Base-by-base conservation (phyloP, 371 early-diverging fungal species). In the Mucor lusitanicus region DNA sequence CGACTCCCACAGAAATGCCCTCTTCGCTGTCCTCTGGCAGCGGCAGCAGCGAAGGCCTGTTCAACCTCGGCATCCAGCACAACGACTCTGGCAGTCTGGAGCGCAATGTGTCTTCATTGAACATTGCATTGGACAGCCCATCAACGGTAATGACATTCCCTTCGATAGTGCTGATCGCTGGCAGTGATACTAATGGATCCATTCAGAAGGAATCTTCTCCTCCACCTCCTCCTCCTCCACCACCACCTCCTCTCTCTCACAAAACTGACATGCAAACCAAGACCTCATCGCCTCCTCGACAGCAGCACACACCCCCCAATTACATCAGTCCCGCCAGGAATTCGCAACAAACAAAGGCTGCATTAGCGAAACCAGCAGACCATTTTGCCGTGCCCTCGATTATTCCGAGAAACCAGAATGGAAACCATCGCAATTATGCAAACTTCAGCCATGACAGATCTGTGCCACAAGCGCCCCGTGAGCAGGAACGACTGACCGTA, bases 21-120 rank as follows among this genome's bases (percentile, higher is more conserved):
- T 50, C 50, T 50, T 50, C 50, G 12, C 11, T 23, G 3, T 50
- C 50, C n/a, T 23, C n/a, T 48, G 46, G 46, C 11, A 48, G 48
- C n/a, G 25, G 19, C 19, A 42, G n/a, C n/a, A 44, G 21, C 13
- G 50, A 50, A 8, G 50, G 50, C 23, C 3, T 23, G 12, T 23
- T 44, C 44, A 44, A 44, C 17, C 2, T 37, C 37, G 13, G 19
- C 4, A 44, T n/a, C 13, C 23, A 50, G 11, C 23, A 25, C 5
- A 55, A 58, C 17, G 58, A 37, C 28, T 19, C 21, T 58, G 37
- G 37, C 9, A 58, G 58, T 58, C 35, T 67, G 17, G 68, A 67
- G 33, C 61, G 55, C n/a, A 61, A 57, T 37, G 62, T 67, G 17
- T 61, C 62, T 44, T 25, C 44, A 3, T 32, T 67, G 27, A 21